phyloP scores from a whole-genome alignment of 495 filamentous ascomycete species.

The Talaromyces wortmannii region DNA sequence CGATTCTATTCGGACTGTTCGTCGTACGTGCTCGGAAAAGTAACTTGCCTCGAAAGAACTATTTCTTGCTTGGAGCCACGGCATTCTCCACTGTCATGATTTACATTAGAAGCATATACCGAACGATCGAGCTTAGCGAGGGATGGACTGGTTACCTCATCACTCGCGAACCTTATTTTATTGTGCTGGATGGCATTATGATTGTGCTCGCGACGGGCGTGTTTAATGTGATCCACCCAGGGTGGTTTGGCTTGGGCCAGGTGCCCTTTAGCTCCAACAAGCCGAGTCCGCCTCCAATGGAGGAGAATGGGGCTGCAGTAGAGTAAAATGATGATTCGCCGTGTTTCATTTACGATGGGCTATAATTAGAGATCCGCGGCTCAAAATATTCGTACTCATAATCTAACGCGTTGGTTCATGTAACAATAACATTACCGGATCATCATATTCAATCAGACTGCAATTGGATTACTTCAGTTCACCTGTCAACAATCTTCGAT shows the following conservation, averaged over 20 bases:
- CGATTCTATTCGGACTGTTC: conserved; percentile 34
- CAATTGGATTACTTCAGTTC: too few relatives aligned
- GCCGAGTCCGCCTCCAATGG: background rate
- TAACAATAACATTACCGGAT: too few relatives aligned
- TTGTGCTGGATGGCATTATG: conserved; percentile 27
- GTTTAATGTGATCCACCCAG: background rate
- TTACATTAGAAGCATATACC: conserved; percentile 29
- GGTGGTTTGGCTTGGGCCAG: background rate
- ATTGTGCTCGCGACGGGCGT: conserved; percentile 22
- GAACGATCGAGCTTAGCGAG: conserved; percentile 31
- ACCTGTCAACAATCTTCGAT: too few relatives aligned
- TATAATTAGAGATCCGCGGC: too few relatives aligned
- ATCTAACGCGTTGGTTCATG: too few relatives aligned
- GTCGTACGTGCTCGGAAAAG: conserved; percentile 1
- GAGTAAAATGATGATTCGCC: too few relatives aligned
- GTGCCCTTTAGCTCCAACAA: background rate
- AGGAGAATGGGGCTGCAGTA: too few relatives aligned
- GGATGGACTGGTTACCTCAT: conserved; percentile 36
- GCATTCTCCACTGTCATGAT: conserved; percentile 15
- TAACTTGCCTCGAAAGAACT: background rate
- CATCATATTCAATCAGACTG: too few relatives aligned
- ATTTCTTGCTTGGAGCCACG: conserved; percentile 3
- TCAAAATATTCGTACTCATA: too few relatives aligned
- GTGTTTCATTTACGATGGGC: too few relatives aligned
- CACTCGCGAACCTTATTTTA: conserved; percentile 30